These are phyloP conservation scores for Glycyrrhiza uralensis DNA, from an alignment of 306 rosid species.

Conservation along the genomic window DNA sequence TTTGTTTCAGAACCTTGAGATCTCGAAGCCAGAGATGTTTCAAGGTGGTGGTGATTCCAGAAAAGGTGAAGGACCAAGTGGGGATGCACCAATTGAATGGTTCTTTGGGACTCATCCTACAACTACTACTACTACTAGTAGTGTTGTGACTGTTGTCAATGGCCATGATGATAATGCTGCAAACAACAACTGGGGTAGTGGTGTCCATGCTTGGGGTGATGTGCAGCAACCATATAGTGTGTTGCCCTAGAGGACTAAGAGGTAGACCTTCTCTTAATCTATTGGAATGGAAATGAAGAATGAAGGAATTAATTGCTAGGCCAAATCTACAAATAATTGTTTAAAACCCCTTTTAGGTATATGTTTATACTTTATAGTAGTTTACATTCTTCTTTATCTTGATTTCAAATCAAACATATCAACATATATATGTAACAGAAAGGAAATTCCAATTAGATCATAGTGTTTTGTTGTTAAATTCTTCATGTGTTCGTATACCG, in stretches of 20 bases:
- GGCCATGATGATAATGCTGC: slow-evolving; percentile 42
- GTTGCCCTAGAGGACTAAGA: slow-evolving; percentile 58
- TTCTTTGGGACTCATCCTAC: slow-evolving; percentile 70
- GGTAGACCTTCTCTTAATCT: slow-evolving; percentile 1
- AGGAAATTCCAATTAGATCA: not conserved
- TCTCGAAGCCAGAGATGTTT: slow-evolving; percentile 23
- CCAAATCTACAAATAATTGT: slow-evolving; percentile 14
- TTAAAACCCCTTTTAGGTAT: slow-evolving; percentile 37
- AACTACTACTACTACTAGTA: slow-evolving; percentile 37
- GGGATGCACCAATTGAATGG: slow-evolving; percentile 67
- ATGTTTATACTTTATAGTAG: slow-evolving; percentile 10
- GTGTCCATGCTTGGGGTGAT: slow-evolving; percentile 63
- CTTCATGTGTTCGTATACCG: slow-evolving; percentile 23
- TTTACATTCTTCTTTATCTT: slow-evolving; percentile 1
- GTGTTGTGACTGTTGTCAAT: not conserved
- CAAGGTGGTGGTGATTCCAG: slow-evolving; percentile 22
- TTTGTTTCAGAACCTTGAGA: slow-evolving; percentile 61
- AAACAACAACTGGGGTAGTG: slow-evolving; percentile 42
- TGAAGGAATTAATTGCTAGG: slow-evolving; percentile 8
- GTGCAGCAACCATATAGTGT: slow-evolving; percentile 65
- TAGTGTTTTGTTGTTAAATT: not conserved
- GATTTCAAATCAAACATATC: slow-evolving; percentile 35
- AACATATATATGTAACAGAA: slow-evolving; percentile 33
- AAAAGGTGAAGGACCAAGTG: slow-evolving; percentile 39
- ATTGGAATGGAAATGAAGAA: not conserved